phyloP scores from a whole-genome alignment of 1,139 yeast species.

The Yamadazyma oceani region DNA sequence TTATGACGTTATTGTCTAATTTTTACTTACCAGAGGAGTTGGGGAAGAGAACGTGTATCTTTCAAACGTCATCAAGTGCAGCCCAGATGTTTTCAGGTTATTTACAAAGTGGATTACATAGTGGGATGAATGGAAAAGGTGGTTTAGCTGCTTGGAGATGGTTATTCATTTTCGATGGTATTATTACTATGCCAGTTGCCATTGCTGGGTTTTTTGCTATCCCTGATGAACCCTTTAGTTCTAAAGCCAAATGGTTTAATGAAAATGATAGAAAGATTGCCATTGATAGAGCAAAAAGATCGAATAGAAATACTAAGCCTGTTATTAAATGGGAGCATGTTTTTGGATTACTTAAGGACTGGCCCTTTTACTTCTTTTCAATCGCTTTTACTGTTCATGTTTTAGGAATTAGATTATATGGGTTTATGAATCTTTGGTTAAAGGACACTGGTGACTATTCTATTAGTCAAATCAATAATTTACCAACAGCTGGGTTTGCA shows the following conservation, averaged over 20 bases:
- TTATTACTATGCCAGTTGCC: slow-evolving; percentile 30
- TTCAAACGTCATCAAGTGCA: slow-evolving; percentile 16
- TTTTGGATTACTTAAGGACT: slow-evolving; percentile 7
- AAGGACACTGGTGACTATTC: slow-evolving; percentile 24
- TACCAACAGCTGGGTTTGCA: slow-evolving; percentile 31
- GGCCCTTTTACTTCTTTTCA: slow-evolving; percentile 16
- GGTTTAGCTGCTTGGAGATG: slow-evolving; percentile 38
- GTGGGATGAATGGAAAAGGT: slow-evolving; percentile 24
- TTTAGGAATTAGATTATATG: slow-evolving; percentile 15
- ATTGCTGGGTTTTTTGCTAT: slow-evolving; percentile 23
- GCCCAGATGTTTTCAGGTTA: slow-evolving; percentile 34
- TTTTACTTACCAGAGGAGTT: slow-evolving; percentile 19
- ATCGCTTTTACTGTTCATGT: slow-evolving; percentile 15
- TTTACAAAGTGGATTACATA: slow-evolving; percentile 30
- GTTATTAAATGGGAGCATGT: slow-evolving; percentile 9
- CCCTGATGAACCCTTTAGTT: slow-evolving; percentile 13
- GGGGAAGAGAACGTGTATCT: slow-evolving; percentile 18
- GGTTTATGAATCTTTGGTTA: slow-evolving; percentile 25
- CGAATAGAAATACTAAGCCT: slow-evolving; percentile 13
- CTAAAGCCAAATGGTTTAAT: slow-evolving; percentile 14
- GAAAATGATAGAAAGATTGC: slow-evolving; percentile 13
- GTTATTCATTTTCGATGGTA: slow-evolving; percentile 34
- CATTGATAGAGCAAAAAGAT: slow-evolving; percentile 10
- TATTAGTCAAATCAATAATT: slow-evolving; percentile 27
- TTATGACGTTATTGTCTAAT: slow-evolving; percentile 16